A percentile compares a stretch with the other conserved stretches of the same genome.
These are phyloP conservation scores for Clarireedia monteithiana DNA, from an alignment of 2,329 filamentous ascomycete species.

Conservation along the genomic window DNA sequence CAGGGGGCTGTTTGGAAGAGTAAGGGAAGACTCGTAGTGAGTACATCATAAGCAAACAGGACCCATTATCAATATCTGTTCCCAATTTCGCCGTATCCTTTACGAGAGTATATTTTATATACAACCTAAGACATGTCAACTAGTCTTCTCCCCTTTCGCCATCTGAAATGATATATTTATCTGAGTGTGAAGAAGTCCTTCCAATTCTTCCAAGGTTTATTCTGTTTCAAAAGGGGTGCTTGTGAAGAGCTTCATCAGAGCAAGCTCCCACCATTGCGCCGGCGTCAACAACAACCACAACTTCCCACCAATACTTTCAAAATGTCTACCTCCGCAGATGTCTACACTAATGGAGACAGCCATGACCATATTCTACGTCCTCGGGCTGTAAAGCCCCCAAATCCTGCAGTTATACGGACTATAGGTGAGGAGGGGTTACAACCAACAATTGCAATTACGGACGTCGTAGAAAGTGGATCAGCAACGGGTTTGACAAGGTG, in stretches of 20 bases:
- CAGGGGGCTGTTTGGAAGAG: no score
- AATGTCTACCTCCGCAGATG: slow-evolving; percentile 27
- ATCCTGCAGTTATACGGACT: slow-evolving; percentile 22
- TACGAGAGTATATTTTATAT: neutral
- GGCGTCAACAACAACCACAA: no score
- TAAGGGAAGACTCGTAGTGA: no score
- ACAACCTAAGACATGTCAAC: neutral
- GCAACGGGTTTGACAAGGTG: slow-evolving; percentile 13
- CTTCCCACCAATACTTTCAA: neutral
- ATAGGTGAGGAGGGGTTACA: slow-evolving; percentile 21
- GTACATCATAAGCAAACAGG: no score
- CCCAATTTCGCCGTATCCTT: neutral
- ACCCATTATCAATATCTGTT: no score
- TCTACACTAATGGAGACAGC: slow-evolving; percentile 19
- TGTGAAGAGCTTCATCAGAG: neutral
- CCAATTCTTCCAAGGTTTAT: neutral
- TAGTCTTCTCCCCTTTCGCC: neutral
- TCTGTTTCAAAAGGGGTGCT: slow-evolving; percentile 7
- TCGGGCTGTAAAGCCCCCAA: slow-evolving; percentile 22
- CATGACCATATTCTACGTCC: slow-evolving; percentile 28
- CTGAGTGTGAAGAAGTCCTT: neutral
- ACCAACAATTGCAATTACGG: slow-evolving; percentile 9
- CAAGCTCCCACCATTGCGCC: neutral
- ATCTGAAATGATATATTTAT: slow-evolving; percentile 2
- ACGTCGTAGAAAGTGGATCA: slow-evolving; percentile 16